These are phyloP conservation scores for Apophysomyces ossiformis DNA, from an alignment of 371 early-diverging fungal genomes.

Conservation along the genomic window DNA sequence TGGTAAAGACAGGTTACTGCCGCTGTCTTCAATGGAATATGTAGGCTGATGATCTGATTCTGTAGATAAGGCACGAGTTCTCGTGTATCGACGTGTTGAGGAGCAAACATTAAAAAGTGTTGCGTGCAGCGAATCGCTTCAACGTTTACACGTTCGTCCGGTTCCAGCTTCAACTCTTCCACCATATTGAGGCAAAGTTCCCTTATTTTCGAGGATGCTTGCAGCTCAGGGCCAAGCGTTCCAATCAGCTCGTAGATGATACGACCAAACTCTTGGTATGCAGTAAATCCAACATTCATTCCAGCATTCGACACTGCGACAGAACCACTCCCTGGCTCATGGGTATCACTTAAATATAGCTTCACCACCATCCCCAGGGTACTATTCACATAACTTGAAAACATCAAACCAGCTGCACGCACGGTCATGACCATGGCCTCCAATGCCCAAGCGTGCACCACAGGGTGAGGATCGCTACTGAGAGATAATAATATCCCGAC, in stretches of 20 bases:
- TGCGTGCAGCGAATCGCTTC: constrained; percentile 90
- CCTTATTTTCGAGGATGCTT: constrained; percentile 70
- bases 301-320: constrained; percentile 67
- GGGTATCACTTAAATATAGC: constrained; percentile 86
- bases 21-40: constrained; percentile 74
- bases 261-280: constrained; percentile 82
- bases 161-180: constrained; percentile 78
- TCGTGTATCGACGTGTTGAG: constrained; percentile 69
- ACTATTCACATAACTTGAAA: constrained; percentile 85
- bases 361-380: constrained; percentile 86
- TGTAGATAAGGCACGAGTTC: constrained; percentile 82
- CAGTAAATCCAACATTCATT: constrained; percentile 61
- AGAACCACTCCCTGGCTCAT: constrained; percentile 75
- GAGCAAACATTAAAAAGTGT: constrained; percentile 90
- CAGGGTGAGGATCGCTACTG: constrained; percentile 89
- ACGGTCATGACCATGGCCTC: constrained; percentile 86
- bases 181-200: constrained; percentile 79
- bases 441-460: constrained; percentile 95
- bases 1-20: constrained; percentile 89
- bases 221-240: constrained; percentile 91
- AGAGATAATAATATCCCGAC: constrained; percentile 91
- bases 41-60: constrained; percentile 66
- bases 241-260: constrained; percentile 89
- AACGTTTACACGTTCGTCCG: constrained; percentile 80
- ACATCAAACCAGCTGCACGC: constrained; percentile 90